Conservation (phyloP, 2,329 filamentous ascomycete genomes). For the Lomentospora prolificans region DNA sequence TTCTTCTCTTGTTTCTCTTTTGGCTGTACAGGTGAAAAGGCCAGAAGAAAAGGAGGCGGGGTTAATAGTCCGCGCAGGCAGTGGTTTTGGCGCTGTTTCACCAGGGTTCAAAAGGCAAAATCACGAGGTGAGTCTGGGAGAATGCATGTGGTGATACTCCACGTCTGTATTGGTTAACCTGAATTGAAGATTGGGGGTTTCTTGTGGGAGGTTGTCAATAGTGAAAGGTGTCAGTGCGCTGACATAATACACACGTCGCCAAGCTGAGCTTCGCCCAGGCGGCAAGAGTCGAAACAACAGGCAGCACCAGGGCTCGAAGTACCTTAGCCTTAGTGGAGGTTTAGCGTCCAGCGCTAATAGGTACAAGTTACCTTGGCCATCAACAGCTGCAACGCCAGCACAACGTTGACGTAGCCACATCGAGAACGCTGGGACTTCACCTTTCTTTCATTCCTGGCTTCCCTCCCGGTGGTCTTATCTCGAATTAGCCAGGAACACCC, state of each 20-base stretch:
- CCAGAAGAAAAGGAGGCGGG: too few relatives aligned
- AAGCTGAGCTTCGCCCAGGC: not conserved
- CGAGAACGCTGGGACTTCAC: not conserved
- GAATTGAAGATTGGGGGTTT: not conserved
- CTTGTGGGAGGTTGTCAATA: not conserved
- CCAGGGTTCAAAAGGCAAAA: too few relatives aligned
- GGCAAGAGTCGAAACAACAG: not conserved
- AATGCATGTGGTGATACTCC: not conserved
- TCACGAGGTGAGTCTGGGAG: too few relatives aligned
- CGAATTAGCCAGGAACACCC: not conserved
- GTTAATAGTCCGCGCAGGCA: too few relatives aligned
- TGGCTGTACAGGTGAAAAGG: not conserved
- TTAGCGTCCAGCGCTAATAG: not conserved
- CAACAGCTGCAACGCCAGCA: not conserved
- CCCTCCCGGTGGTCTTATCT: not conserved
- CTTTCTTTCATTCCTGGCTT: not conserved
- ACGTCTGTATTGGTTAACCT: not conserved
- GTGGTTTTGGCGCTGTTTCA: too few relatives aligned
- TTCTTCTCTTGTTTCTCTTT: too few relatives aligned
- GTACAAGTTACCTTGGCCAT: not conserved
- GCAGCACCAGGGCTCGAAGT: too few relatives aligned
- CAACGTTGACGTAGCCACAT: slow-evolving; percentile 1
- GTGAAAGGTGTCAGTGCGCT: not conserved
- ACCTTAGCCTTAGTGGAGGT: too few relatives aligned
- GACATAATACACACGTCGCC: not conserved